A percentile compares a stretch with the other conserved stretches of the same genome.
phyloP scores from a whole-genome alignment of 108 stramenopile genomes.

The Fistulifera pelliculosa region DNA sequence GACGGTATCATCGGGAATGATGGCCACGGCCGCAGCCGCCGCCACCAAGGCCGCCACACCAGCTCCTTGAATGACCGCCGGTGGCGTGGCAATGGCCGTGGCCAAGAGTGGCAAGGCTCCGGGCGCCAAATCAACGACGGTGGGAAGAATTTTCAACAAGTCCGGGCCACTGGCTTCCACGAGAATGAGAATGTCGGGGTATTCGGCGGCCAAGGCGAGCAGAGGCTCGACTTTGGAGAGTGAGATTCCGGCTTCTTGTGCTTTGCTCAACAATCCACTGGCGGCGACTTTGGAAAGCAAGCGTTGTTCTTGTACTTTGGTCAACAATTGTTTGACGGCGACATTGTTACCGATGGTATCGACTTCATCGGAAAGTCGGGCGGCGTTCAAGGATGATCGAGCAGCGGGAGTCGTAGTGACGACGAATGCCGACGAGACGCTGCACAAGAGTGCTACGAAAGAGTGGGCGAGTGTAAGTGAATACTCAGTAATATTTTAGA shows the following conservation, averaged over 20 bases:
- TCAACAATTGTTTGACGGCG: conserved; percentile 66
- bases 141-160: conserved; percentile 71
- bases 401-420: too few species aligned
- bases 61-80: conserved; percentile 33
- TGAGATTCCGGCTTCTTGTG: conserved; percentile 65
- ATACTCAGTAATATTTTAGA: too few species aligned
- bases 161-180: conserved; percentile 83
- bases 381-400: too few species aligned
- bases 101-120: conserved; percentile 70
- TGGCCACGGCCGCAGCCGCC: conserved; percentile 48
- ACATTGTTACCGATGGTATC: conserved; percentile 78
- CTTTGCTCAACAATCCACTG: conserved; percentile 77
- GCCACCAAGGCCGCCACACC: conserved; percentile 50
- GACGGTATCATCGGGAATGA: conserved; percentile 79
- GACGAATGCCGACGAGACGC: too few species aligned
- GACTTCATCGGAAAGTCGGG: conserved; percentile 33
- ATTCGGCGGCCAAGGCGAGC: conserved; percentile 51
- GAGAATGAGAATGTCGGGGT: conserved; percentile 69
- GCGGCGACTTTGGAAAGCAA: conserved; percentile 73
- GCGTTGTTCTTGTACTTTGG: conserved; percentile 40
- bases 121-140: conserved; percentile 67
- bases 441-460: too few species aligned
- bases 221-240: conserved; percentile 80
- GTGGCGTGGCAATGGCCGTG: conserved; percentile 43
- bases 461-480: too few species aligned